A percentile compares a stretch with the other conserved stretches of the same genome.
Conservation (phyloP, 2,329 filamentous ascomycete genomes). For the Annulohypoxylon truncatum region DNA sequence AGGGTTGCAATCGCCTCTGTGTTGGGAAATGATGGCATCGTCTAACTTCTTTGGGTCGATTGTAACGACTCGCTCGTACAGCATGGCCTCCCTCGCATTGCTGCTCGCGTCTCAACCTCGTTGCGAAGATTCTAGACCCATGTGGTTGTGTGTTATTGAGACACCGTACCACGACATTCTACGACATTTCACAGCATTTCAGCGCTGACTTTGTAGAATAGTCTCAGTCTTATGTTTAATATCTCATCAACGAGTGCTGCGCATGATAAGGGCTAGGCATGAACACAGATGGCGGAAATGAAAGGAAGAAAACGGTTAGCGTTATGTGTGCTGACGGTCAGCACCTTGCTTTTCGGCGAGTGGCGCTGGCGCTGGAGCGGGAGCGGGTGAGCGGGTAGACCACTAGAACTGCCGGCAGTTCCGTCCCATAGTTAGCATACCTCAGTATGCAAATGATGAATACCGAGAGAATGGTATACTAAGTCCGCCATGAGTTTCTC, state of each 20-base stretch:
- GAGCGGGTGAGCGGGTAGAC: not conserved
- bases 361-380: no score
- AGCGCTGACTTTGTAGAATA: not conserved
- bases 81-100: not conserved
- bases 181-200: not conserved
- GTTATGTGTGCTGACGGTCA: not conserved
- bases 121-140: not conserved
- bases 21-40: not conserved
- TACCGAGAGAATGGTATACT: not conserved
- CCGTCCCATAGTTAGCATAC: not conserved
- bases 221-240: not conserved
- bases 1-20: not conserved
- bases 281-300: not conserved
- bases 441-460: not conserved
- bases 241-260: not conserved
- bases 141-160: constrained; percentile 7
- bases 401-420: constrained; percentile 3
- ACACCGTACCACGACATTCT: not conserved
- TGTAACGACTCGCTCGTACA: not conserved
- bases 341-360: no score
- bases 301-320: not conserved
- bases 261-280: not conserved
- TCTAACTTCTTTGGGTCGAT: not conserved
- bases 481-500: not conserved
- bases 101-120: not conserved